Evolutionary conservation across 208 protist species (phyloP).

Genomic region (Trypanosoma brucei): DNA sequence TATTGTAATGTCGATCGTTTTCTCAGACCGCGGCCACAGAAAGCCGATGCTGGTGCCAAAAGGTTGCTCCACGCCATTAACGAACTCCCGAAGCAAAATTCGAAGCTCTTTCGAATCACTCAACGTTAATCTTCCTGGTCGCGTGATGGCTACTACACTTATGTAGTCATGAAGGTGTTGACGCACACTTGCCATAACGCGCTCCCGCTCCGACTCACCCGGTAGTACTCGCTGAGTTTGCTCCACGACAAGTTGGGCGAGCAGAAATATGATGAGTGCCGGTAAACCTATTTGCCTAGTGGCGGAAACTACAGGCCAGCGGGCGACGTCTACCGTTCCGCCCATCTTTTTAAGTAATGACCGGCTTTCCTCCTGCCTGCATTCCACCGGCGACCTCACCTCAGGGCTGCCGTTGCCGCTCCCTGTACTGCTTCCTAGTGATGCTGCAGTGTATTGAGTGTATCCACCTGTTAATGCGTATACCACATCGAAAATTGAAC

Average conservation of each 20-base stretch:
- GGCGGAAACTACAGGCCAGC: constrained; percentile 61
- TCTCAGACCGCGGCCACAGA: constrained; percentile 78
- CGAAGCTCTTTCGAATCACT: constrained; percentile 76
- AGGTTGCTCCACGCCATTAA: constrained; percentile 78
- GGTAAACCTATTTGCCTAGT: constrained; percentile 74
- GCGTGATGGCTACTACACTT: constrained; percentile 60
- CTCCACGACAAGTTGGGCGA: constrained; percentile 79
- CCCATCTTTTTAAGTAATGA: constrained; percentile 81
- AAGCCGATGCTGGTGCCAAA: constrained; percentile 80
- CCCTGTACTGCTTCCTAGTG: constrained; percentile 28
- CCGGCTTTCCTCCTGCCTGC: constrained; percentile 76
- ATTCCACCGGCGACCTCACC: constrained; percentile 56
- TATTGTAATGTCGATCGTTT: constrained; percentile 77
- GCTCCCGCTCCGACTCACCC: constrained; percentile 40
- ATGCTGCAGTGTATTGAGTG: constrained; percentile 50
- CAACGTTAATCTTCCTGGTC: constrained; percentile 60
- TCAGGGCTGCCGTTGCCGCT: background rate
- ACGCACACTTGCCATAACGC: constrained; percentile 59
- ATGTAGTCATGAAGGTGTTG: constrained; percentile 88
- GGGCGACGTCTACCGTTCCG: constrained; percentile 63
- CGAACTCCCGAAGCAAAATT: constrained; percentile 81
- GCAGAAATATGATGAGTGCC: constrained; percentile 78
- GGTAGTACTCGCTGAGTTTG: constrained; percentile 40
- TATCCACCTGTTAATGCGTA: constrained; percentile 77
- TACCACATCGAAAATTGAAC: constrained; percentile 85